These are phyloP conservation scores for Ophiostoma piceae DNA, from an alignment of 2,329 filamentous ascomycete species.

Conservation along the genomic window DNA sequence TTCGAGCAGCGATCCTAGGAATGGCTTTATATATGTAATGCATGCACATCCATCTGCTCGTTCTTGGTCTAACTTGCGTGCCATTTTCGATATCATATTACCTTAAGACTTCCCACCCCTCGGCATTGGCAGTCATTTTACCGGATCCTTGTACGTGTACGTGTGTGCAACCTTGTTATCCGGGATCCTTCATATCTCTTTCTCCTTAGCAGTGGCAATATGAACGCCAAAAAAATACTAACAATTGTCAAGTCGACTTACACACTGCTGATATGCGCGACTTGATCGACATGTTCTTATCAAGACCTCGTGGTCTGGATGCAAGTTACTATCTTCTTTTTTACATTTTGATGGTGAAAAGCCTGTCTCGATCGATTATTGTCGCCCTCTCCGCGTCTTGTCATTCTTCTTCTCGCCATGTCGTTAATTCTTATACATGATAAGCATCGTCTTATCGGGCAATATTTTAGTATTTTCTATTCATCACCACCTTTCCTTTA, in stretches of 20 bases:
- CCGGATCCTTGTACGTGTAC: constrained; percentile 1
- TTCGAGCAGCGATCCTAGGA: neutral
- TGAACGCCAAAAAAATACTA: neutral
- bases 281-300: constrained; percentile 2
- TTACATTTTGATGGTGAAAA: neutral
- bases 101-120: neutral
- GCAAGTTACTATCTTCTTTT: neutral
- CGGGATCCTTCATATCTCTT: neutral
- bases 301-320: neutral
- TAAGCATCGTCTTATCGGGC: neutral
- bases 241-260: neutral
- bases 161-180: constrained; percentile 3
- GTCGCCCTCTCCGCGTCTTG: neutral
- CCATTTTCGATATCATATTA: neutral
- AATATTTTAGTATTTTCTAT: neutral
- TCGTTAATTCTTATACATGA: neutral
- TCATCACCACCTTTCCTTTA: neutral
- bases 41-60: neutral
- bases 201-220: neutral
- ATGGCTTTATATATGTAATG: neutral
- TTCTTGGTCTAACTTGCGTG: neutral
- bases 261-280: neutral
- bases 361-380: neutral
- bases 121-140: neutral
- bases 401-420: neutral